Evolutionary conservation across 306 rosid species (phyloP).

Genomic region (Lathyrus sativus): DNA sequence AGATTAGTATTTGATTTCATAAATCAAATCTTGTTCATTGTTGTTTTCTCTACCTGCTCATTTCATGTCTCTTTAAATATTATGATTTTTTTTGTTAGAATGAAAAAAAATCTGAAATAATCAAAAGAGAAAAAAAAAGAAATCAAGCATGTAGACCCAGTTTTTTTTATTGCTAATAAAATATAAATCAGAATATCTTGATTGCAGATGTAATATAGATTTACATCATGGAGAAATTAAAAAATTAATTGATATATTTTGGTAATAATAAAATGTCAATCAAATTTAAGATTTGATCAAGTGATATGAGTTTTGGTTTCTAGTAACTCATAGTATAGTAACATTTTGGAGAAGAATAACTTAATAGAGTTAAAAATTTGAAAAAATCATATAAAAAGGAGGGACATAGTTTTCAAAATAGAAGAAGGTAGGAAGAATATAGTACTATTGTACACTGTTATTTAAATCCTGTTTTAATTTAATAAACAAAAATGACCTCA

Average conservation of each 20-base stretch:
- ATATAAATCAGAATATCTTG: conserved; percentile 25
- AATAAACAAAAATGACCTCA: background rate
- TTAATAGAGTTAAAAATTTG: background rate
- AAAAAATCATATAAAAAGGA: background rate
- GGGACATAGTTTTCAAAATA: no score
- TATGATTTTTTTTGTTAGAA: background rate
- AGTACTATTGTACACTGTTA: background rate
- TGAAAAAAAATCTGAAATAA: conserved; percentile 4
- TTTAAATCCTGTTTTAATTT: background rate
- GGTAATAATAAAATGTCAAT: background rate
- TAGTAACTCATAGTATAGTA: no score
- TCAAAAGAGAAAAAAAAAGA: conserved; percentile 7
- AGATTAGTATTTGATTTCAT: conserved; percentile 28
- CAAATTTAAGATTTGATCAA: background rate
- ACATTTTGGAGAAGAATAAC: background rate
- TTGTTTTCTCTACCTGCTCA: conserved; percentile 28
- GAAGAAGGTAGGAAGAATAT: no score
- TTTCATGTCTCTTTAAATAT: background rate
- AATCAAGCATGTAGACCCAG: conserved; percentile 26
- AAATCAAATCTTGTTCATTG: conserved; percentile 3
- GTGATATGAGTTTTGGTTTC: no score
- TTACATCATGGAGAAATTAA: conserved; percentile 9
- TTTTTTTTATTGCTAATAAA: conserved; percentile 22
- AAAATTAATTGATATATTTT: background rate
- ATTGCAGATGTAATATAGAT: conserved; percentile 35